Conservation (phyloP, 495 filamentous ascomycete genomes). For the Podospora pseudopauciseta region DNA sequence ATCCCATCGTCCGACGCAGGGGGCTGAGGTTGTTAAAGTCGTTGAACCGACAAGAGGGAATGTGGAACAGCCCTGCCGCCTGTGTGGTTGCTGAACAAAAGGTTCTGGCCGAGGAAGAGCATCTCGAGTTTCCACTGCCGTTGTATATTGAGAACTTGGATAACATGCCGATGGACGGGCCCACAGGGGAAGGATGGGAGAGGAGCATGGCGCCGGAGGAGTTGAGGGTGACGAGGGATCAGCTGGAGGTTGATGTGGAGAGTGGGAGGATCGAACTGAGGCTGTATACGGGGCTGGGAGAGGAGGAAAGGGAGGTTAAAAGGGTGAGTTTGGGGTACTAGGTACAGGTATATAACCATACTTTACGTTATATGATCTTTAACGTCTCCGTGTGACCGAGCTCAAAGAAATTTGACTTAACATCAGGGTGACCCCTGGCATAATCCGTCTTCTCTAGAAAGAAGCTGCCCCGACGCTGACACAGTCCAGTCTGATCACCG, state of each 20-base stretch:
- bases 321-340: neutral
- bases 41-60: constrained; percentile 24
- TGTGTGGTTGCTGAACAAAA: constrained; percentile 15
- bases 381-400: neutral
- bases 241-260: neutral
- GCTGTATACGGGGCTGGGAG: neutral
- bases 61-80: constrained; percentile 19
- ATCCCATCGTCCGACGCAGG: constrained; percentile 18
- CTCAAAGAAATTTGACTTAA: neutral
- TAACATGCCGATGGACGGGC: neutral
- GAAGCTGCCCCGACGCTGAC: neutral
- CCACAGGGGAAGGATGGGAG: neutral
- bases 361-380: neutral
- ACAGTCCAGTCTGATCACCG: neutral
- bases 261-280: neutral
- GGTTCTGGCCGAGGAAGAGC: constrained; percentile 20
- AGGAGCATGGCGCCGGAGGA: neutral
- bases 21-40: constrained; percentile 18
- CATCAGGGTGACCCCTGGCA: neutral
- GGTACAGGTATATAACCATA: no score
- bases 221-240: neutral
- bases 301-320: neutral
- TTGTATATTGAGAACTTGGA: neutral
- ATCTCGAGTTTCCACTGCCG: constrained; percentile 13
- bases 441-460: neutral